Base-by-base conservation (phyloP, 352 stramenopile genomes). In the Pythium aquatile region DNA sequence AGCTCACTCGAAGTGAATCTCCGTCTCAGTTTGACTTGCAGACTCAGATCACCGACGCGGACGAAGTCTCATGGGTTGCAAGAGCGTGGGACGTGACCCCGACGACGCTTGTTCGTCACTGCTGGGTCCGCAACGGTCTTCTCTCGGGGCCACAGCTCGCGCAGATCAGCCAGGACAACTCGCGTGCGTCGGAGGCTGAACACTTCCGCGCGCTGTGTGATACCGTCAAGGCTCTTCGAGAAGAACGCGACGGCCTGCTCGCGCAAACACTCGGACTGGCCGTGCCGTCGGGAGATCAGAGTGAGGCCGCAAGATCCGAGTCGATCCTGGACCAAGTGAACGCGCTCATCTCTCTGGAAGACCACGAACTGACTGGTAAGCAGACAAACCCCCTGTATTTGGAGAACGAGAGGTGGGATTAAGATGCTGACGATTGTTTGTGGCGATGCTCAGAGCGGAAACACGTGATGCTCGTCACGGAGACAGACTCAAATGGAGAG, bases 81-180 rank as follows among this genome's bases (percentile, higher is more conserved):
- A 29, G 46, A 14, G 68, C 68, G 0, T 74, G 68, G 68, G 47
- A 74, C 13, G 54, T 57, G 0, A 57, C 70, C 24, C 68, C 68
- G 4, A n/a, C 52, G 7, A 33, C 57, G 6, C 42, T 74, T 28
- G 67, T 74, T 40, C 68, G 68, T 26, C 68, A 74, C 29, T 74
- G 68, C 32, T 74, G 68, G 68, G 63, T 70, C 10, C 58, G 62
- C 3, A 61, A 68, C 16, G 68, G 68, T 11, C 51, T 74, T n/a
- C 59, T 74, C 5, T 66, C 58, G 2, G 24, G 58, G 2, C 17
- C 46, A 4, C 68, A 74, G 24, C 55, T 74, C 24, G 62, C 62
- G 6, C 48, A 70, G 24, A 68, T 74, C 49, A 74, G 58, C 49
- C 62, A 70, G 35, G 58, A 74, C 39, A 74, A 66, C 37, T 74